Base-by-base conservation (phyloP, 805 yeast species). In the Candida quercuum region DNA sequence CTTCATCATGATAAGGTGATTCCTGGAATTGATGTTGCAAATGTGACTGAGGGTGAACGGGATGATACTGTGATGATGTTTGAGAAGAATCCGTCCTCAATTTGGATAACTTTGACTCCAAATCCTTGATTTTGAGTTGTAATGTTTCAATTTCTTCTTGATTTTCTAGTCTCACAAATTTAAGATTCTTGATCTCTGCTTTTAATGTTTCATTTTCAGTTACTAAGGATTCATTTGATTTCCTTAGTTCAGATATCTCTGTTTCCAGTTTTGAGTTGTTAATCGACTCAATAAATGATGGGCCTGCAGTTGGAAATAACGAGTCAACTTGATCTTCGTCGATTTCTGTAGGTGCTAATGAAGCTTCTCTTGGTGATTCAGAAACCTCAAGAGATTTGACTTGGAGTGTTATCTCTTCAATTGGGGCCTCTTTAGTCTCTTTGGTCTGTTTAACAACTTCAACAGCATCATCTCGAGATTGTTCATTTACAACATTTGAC, bases 151-250 rank as follows among this genome's bases (percentile, higher is more conserved):
- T 51, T 27, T 59, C 51, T 6, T 67, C 61, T 29, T 60, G 54
- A 16, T 59, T 60, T 18, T 64, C 62, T 22, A 69, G 42, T 38
- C 61, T 53, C 24, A 60, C 61, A 18, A 63, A 54, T 18, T 62
- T 63, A 11, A 63, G 42, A 3, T 51, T 48, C 30, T 65, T 71
- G 13, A 68, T 42, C 36, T 70, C 70, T 21, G 52, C 42, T 31
- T 68, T 68, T 3, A 72, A 50, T 13, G 38, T 40, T 20, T 43
- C 47, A 18, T 66, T 43, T 36, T 66, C 53, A 6, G 48, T 44
- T 18, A 49, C 49, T 7, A 74, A 50, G n/a, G 53, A 47, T 5
- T 46, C 49, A 13, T 68, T 54, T 30, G 64, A 64, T 10, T 60
- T 47, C 37, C 62, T 56, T 21, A 64, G 53, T 22, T 56, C 49